phyloP scores from a whole-genome alignment of 2,329 filamentous ascomycete genomes.

The Botrytis paeoniae region DNA sequence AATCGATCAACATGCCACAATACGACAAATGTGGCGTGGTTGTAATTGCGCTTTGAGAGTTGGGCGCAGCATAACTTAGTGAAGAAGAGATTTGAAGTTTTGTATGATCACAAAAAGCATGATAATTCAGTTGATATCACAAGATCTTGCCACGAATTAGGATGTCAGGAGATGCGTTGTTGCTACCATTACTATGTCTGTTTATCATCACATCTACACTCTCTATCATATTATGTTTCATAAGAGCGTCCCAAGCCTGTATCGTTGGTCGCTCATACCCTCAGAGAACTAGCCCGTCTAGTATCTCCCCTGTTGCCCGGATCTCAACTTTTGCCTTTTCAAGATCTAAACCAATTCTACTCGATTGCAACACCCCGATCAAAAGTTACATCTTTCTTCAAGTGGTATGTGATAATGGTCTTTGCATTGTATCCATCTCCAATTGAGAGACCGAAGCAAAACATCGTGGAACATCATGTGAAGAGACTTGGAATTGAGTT shows the following conservation, averaged over 20 bases:
- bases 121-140: not conserved
- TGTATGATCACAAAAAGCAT: not conserved
- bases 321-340: not conserved
- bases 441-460: not conserved
- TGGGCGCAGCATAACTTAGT: not conserved
- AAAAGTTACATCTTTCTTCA: not conserved
- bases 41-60: not conserved
- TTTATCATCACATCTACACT: not conserved
- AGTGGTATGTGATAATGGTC: not conserved
- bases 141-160: not conserved
- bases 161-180: not conserved
- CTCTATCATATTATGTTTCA: not conserved
- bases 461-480: not conserved
- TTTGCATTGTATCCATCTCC: not conserved
- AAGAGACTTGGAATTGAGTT: not conserved
- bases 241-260: not conserved
- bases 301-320: not conserved
- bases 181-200: not conserved
- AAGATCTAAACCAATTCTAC: not conserved
- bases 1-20: not conserved
- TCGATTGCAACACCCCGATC: not conserved
- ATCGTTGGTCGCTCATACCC: not conserved
- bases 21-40: not conserved
- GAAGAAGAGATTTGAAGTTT: not conserved
- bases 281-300: not conserved